Evolutionary conservation across 768 basidiomycete genomes (phyloP), one percentile per base, ranked within the genome.

Genomic region (Ramaria rubella): DNA sequence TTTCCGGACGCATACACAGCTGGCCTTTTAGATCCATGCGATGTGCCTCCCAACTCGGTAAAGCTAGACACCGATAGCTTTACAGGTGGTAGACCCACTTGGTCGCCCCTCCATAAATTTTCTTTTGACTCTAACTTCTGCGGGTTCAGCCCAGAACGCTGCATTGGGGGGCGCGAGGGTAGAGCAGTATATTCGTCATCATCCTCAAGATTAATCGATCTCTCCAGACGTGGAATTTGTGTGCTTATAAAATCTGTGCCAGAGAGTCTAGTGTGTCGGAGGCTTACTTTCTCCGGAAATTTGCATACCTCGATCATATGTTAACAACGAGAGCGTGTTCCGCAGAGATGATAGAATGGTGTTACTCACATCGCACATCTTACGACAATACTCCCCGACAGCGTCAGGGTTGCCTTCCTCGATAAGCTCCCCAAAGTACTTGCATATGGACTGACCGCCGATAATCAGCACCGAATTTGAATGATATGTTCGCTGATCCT

Each of bases 291-390:
- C 23, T 83, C 83, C 0, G 87, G 86, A 60, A 82, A 82, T 69
- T 86, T 89, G 72, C 90, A 92, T 3, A 90, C 77, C 90, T 91
- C 54, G 14, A 46, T 4, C 14, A 11, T 23, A 17, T 12, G 27
- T 19, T 14, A 36, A 33, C 9, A 53, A 38, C 53, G 12, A 55
- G 4, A 43, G 29, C 9, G 31, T 21, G n/a, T 31, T 27, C 21
- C 9, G 11, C 11, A 24, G 26, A 26, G 1, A n/a, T 21, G 1
- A 38, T 4, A 52, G 33, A 15, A 63, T 36, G 6, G 2, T 8
- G 31, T 12, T 1, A 68, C 83, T 24, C 63, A 90, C 90, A 66
- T 93, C 90, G 62, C 90, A 93, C 87, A 90, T 91, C 46, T 75
- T 73, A 51, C 85, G 69, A 62, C 90, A 93, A 61, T 87, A 82